A percentile compares a stretch with the other conserved stretches of the same genome.
phyloP scores from a whole-genome alignment of 148 eudicot genomes.

The Nepenthes gracilis region DNA sequence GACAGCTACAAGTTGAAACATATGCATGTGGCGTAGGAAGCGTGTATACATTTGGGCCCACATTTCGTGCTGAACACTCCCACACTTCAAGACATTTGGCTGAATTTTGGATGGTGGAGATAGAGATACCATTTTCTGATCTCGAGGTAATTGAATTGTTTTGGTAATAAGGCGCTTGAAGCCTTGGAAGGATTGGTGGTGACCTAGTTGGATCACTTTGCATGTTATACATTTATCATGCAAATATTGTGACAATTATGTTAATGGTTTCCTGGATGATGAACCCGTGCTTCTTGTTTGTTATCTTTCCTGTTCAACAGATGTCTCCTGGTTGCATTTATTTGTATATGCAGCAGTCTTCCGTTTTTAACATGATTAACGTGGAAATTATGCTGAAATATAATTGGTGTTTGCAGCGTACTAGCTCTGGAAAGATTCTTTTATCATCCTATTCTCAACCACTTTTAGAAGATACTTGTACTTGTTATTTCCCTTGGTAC shows the following conservation, averaged over 20 bases:
- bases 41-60: conserved; percentile 96
- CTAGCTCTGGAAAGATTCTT: no score
- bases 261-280: no score
- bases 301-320: no score
- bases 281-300: neutral
- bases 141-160: conserved; percentile 38
- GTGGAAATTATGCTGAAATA: no score
- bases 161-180: neutral
- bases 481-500: no score
- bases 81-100: conserved; percentile 97
- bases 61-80: conserved; percentile 91
- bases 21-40: conserved; percentile 83
- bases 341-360: no score
- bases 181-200: neutral
- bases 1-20: conserved; percentile 92
- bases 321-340: no score
- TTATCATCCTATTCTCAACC: no score
- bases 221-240: neutral
- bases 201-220: neutral
- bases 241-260: no score
- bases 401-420: no score
- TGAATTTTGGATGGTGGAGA: conserved; percentile 99
- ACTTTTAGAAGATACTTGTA: no score
- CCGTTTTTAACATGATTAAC: no score
- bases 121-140: conserved; percentile 95